Evolutionary conservation across 75 land plant genomes (phyloP), one percentile per base, ranked within the genome.

Genomic region (Pinus tabuliformis): DNA sequence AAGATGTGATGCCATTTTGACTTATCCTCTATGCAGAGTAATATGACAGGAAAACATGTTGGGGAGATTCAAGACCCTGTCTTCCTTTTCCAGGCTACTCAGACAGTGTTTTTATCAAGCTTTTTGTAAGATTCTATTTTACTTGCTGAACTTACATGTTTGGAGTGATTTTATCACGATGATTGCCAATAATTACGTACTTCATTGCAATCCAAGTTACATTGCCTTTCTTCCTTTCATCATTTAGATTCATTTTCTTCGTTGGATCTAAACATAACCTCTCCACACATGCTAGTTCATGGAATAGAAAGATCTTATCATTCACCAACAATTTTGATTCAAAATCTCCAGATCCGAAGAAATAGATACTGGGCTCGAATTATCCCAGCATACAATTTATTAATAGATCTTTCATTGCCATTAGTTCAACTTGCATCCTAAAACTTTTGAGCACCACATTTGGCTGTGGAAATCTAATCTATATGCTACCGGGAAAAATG

Each of bases 121-220:
- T 36, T 70, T 84, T 4, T 66, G 81, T 72, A n/a, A 57, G 70
- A 11, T 65, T 16, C 14, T n/a, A 28, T 6, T 62, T 62, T 62
- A 62, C 2, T 62, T 17, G 1, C 36, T 37, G 37, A 37, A 65
- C 37, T 37, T 62, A 28, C 36, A 30, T 33, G 30, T 62, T 62
- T 62, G 30, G 9, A 28, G 16, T 12, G 65, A 62, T 6, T 11
- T 62, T 62, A 33, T 28, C 3, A 28, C 4, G 65, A 62, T 28
- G 5, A 14, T 33, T 62, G 36, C 65, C 15, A 42, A 42, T 5
- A 42, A 42, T 28, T 14, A 16, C 3, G 65, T 28, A 4, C 15
- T 62, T 2, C 3, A 62, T 62, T 28, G 5, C 65, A 62, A 16
- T 62, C 36, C 65, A 18, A 65, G n/a, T 37, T 18, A 14, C 26